Base-by-base conservation (phyloP, 495 filamentous ascomycete species). In the Hypoxylon intermedium region DNA sequence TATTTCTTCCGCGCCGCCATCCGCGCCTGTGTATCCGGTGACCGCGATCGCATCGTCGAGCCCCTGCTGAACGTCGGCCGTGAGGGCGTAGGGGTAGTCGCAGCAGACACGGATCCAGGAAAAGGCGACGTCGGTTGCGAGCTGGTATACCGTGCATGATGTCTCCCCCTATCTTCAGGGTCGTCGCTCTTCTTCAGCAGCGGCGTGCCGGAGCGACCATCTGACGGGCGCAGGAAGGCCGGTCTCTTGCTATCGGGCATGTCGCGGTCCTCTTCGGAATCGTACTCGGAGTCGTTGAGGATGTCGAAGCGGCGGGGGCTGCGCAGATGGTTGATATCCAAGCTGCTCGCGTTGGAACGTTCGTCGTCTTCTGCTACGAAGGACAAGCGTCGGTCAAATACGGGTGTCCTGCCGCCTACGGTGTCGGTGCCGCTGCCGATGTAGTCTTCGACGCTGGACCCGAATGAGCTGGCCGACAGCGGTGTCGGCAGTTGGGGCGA, bases 1-100 rank as follows among this genome's bases (percentile, higher is more conserved):
- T 97, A 97, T 72, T 92, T 92, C 67, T 84, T 87, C 56, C 82
- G 83, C 43, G 89, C 91, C 18, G 85, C 86, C 42, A 75, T 69
- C 28, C 75, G 77, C 24, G 85, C 83, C n/a, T 68, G 64, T 18
- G 75, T 69, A 43, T 81, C 78, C 12, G 88, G 83, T 58, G 83
- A 87, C 56, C 75, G 75, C 65, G 85, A 85, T 56, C 82, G 82
- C 62, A 90, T 83, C 6, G 85, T 84, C 18, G 85, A 76, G 46
- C 82, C 72, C 38, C 77, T 67, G 74, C 75, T 72, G 72, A 79
- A 66, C 68, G 74, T 51, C 65, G 73, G 71, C 12, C 41, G 33
- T 50, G 38, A 67, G 26, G 9, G 60, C 40, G 11, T 34, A 2
- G 64, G 60, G 38, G 11, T 34, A 2, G 64, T 34, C 3, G 60